A percentile compares a stretch with the other conserved stretches of the same genome.
Evolutionary conservation across 2,329 filamentous ascomycete genomes (phyloP).

Genomic region (Cytospora leucostoma): DNA sequence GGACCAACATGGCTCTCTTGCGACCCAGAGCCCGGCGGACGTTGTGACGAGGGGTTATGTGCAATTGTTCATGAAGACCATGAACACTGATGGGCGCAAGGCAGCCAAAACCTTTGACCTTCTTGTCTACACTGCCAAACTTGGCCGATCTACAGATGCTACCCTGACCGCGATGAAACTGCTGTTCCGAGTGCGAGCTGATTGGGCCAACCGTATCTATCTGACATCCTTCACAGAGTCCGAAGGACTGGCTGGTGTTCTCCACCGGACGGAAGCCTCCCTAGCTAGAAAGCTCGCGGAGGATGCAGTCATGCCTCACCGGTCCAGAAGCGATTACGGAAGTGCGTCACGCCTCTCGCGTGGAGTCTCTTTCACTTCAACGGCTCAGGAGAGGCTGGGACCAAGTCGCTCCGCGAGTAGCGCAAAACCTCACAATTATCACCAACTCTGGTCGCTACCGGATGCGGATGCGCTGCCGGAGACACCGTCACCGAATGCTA

Average conservation of each 20-base stretch:
- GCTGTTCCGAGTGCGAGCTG: conserved; percentile 79
- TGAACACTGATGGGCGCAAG: conserved; percentile 67
- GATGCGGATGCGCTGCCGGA: conserved; percentile 59
- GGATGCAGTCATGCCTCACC: conserved; percentile 49
- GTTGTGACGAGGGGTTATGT: conserved; percentile 72
- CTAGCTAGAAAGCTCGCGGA: conserved; percentile 53
- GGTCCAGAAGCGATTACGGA: conserved; percentile 49
- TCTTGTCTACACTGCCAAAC: conserved; percentile 64
- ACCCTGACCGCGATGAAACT: conserved; percentile 75
- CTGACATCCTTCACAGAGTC: conserved; percentile 71
- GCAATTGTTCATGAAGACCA: conserved; percentile 72
- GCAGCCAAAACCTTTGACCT: conserved; percentile 62
- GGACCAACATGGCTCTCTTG: conserved; percentile 34
- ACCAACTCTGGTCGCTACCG: conserved; percentile 60
- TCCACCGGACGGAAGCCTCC: conserved; percentile 65
- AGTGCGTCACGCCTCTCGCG: conserved; percentile 47
- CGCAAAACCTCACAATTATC: conserved; percentile 44
- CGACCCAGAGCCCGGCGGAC: conserved; percentile 62
- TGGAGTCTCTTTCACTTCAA: conserved; percentile 51
- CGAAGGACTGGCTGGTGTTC: conserved; percentile 68
- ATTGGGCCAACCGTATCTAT: conserved; percentile 76
- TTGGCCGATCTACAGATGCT: conserved; percentile 62
- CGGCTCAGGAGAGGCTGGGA: conserved; percentile 46
- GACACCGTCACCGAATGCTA: conserved; percentile 46
- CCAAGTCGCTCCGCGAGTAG: conserved; percentile 47